Base-by-base conservation (phyloP, 2,329 filamentous ascomycete genomes). In the Tolypocladium tundrense region DNA sequence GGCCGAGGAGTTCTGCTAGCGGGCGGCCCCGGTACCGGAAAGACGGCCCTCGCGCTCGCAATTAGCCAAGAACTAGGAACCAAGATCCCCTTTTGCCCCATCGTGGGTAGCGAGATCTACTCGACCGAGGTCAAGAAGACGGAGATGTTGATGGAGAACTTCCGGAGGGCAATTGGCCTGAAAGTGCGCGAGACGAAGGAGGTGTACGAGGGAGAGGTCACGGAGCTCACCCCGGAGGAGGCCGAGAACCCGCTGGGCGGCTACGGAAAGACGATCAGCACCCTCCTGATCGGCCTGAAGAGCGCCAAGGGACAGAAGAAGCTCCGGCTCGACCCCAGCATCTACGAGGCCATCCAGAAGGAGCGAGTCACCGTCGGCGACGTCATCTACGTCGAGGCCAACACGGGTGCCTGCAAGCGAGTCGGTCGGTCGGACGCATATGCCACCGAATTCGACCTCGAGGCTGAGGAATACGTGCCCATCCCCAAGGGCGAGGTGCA, bases 91-190 rank as follows among this genome's bases (percentile, higher is more conserved):
- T 99, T 99, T 73, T 97, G 94, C 74, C 92, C 93, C 43, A 97
- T 99, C 70, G 94, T 97, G 56, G 94, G 92, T 66, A 97, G 92
- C 79, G 94, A 99, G 75, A 88, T 99, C 68, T 99, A 97, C 78
- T 96, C 91, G 65, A 88, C 93, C 52, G 94, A 99, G 75, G 92
- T 99, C 63, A 99, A 99, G 85, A 99, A 99, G 85, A 99, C 94
- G 54, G 94, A 99, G 75, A 88, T 96, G 64, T 78, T 99, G 71
- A 97, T 97, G 94, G 94, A 99, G 81, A 97, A 97, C 78, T 99
- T 99, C 75, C 85, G 94, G 71, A 83, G 94, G 70, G 94, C 94
- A 59, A 99, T 99, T 73, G 94, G 93, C 40, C 82, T 99, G 65
- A 92, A 96, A 70, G 94, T 99, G 64, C 91, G 94, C 68, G 94